Base-by-base conservation (phyloP, 768 basidiomycete species). In the Dictyophora rubrovolvata region DNA sequence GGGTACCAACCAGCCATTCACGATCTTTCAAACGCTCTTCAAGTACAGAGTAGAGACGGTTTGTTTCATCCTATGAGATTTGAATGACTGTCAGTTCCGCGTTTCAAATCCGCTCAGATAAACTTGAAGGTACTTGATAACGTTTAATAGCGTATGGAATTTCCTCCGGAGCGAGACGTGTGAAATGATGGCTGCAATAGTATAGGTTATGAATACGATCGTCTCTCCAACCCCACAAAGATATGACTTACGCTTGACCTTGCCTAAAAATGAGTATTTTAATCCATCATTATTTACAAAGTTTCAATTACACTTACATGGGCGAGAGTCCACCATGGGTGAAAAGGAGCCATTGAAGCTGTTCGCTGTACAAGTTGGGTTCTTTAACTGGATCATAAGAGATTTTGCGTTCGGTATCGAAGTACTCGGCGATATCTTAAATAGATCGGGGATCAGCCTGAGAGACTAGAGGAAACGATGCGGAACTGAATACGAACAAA, bases 321-420 rank as follows among this genome's bases (percentile, higher is more conserved):
- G 89, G 89, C 28, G 88, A 89, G 22, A 89, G 69, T 22, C 86
- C 89, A 1, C 87, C 89, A 66, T 90, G 87, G 36, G 83, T 79
- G 63, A 92, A 93, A 74, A 92, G 89, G 54, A 93, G 83, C 93
- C 90, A 94, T 67, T 90, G 89, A 21, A 89, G 66, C 73, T 82
- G 77, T 71, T 87, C 84, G 65, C 82, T 86, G 65, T 85, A 82
- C 36, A 83, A 75, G 48, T 87, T 75, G 4, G 82, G 77, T 2
- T 80, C 72, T 17, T 66, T 74, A 18, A 64, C 70, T 2, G 75
- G 71, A 63, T 85, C 77, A 70, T 86, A 91, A 65, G 73, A 79
- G 65, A 93, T 86, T 63, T 80, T 77, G 68, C 77, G 71, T n/a
- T 87, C 80, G 64, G 76, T 83, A 71, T 95, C 93, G 66, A 86